phyloP scores from a whole-genome alignment of 164 flowering plant genomes.

The Warburgia ugandensis region DNA sequence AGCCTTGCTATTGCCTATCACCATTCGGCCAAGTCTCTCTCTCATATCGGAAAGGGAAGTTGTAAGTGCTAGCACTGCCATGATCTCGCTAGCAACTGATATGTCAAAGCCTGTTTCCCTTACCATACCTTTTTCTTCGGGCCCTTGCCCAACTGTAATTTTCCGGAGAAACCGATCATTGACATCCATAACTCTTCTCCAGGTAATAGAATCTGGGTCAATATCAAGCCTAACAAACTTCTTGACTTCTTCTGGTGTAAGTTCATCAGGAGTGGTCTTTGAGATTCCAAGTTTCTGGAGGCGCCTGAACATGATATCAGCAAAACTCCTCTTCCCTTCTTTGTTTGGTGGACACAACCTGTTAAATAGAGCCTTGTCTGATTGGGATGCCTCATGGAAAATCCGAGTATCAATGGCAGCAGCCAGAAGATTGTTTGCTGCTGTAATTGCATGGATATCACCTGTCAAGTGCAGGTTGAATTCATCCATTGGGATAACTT shows the following conservation, averaged over 20 bases:
- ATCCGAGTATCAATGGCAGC: constrained; percentile 96
- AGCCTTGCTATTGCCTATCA: constrained; percentile 83
- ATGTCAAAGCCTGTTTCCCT: constrained; percentile 98
- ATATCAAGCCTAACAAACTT: constrained; percentile 92
- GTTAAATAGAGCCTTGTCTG: constrained; percentile 91
- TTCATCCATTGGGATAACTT: constrained; percentile 99
- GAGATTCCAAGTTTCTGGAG: constrained; percentile 80
- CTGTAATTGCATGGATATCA: constrained; percentile 99
- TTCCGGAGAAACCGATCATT: constrained; percentile 94
- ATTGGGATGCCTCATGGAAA: constrained; percentile 83
- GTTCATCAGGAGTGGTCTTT: constrained; percentile 76
- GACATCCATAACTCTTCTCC: constrained; percentile 98
- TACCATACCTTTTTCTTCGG: constrained; percentile 93
- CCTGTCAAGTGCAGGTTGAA: constrained; percentile 96
- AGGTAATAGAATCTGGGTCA: constrained; percentile 80
- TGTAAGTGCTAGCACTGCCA: constrained; percentile 98
- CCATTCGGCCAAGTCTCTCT: constrained; percentile 96
- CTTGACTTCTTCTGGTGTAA: constrained; percentile 69
- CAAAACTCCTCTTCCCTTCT: constrained; percentile 64
- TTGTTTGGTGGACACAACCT: constrained; percentile 86
- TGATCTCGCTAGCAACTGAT: constrained; percentile 98
- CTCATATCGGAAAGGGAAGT: constrained; percentile 92
- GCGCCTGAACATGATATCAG: constrained; percentile 81
- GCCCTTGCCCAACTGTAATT: constrained; percentile 91
- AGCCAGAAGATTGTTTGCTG: constrained; percentile 97